Conservation (phyloP, 164 flowering plant species). For the Magnolia sinica region DNA sequence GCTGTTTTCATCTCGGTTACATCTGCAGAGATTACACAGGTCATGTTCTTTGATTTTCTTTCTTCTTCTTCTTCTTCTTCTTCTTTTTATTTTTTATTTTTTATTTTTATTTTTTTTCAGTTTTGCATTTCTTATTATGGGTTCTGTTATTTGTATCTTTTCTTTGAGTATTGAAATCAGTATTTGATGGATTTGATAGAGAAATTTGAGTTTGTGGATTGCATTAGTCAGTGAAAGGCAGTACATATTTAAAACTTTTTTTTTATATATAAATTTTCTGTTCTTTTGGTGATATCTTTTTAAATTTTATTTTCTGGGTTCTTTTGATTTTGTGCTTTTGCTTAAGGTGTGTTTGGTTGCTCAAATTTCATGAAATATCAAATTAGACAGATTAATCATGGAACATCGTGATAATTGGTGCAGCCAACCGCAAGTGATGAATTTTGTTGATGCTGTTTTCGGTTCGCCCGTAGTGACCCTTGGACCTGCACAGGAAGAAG, state of each 20-base stretch:
- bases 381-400: too few relatives aligned
- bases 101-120: background rate
- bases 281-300: too few relatives aligned
- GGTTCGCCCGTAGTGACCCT: too few relatives aligned
- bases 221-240: background rate
- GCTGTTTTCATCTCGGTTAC: slow-evolving; percentile 69
- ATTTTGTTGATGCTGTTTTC: too few relatives aligned
- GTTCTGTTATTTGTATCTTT: background rate
- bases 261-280: too few relatives aligned
- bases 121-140: background rate
- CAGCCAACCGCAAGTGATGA: too few relatives aligned
- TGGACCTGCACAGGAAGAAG: too few relatives aligned
- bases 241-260: background rate
- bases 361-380: too few relatives aligned
- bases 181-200: background rate
- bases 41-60: slow-evolving; percentile 6
- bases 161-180: background rate
- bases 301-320: too few relatives aligned
- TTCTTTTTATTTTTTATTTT: background rate
- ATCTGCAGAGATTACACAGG: slow-evolving; percentile 81
- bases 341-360: too few relatives aligned
- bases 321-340: too few relatives aligned
- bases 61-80: background rate
- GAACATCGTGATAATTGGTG: too few relatives aligned
- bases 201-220: background rate